A percentile compares a stretch with the other conserved stretches of the same genome.
Evolutionary conservation across 2,329 filamentous ascomycete species (phyloP).

Genomic region (Curvularia lunata): DNA sequence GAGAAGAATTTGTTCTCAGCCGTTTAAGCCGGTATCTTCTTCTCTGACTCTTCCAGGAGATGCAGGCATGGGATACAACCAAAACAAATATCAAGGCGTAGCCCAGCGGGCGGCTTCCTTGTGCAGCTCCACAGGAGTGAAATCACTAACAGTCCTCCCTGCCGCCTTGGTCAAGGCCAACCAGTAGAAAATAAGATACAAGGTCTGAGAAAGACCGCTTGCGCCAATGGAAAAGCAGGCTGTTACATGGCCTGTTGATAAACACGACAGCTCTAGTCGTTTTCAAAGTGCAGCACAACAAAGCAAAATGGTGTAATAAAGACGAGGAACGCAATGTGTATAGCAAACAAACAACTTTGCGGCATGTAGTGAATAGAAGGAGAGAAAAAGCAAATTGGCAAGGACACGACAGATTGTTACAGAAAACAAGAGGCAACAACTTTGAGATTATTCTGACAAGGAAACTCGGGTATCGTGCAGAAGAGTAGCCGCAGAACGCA

Average conservation of each 20-base stretch:
- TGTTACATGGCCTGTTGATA: background rate
- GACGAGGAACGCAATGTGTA: background rate
- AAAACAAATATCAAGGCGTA: background rate
- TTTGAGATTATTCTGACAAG: constrained; percentile 2
- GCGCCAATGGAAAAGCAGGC: background rate
- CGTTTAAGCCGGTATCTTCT: background rate
- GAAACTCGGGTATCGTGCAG: constrained; percentile 12
- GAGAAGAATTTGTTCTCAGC: background rate
- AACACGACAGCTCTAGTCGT: background rate
- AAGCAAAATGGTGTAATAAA: background rate
- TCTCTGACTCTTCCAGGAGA: background rate
- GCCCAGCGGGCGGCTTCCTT: background rate
- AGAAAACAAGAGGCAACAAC: background rate
- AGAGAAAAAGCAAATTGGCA: background rate
- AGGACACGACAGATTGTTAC: background rate
- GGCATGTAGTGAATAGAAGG: background rate
- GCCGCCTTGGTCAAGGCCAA: background rate
- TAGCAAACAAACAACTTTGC: background rate
- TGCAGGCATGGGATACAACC: background rate
- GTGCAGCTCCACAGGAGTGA: background rate
- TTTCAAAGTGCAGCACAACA: background rate
- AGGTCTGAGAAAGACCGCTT: background rate
- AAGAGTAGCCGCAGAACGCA: constrained; percentile 10
- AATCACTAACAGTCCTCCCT: background rate
- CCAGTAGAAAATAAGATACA: background rate